phyloP scores from a whole-genome alignment of 2,329 filamentous ascomycete species.

The Penicillium sp. region DNA sequence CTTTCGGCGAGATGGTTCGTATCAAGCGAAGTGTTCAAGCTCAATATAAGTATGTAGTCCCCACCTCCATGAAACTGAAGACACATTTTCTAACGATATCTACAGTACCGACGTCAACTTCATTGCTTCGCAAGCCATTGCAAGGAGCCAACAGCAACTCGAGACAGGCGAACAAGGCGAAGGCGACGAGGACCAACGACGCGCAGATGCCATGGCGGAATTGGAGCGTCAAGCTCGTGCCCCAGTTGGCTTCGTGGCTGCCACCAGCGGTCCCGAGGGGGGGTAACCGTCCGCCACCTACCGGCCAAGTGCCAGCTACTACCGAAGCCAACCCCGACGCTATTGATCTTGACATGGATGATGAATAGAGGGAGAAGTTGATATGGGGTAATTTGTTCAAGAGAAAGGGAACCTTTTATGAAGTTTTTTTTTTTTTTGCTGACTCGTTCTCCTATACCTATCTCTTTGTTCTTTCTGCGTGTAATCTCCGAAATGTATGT shows the following conservation, averaged over 20 bases:
- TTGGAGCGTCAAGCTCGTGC: slow-evolving; percentile 85
- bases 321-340: slow-evolving; percentile 74
- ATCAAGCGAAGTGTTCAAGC: slow-evolving; percentile 97
- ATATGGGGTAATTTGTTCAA: not conserved
- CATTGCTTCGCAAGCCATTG: slow-evolving; percentile 91
- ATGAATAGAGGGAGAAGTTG: slow-evolving; percentile 24
- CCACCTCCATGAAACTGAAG: not conserved
- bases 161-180: slow-evolving; percentile 36
- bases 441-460: slow-evolving; percentile 10
- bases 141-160: slow-evolving; percentile 65
- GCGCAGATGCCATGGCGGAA: slow-evolving; percentile 81
- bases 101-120: slow-evolving; percentile 89
- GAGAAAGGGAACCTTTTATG: not conserved
- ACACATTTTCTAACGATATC: slow-evolving; percentile 33
- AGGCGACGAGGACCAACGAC: slow-evolving; percentile 46
- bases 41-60: slow-evolving; percentile 73
- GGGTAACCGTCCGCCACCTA: slow-evolving; percentile 51
- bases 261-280: slow-evolving; percentile 71
- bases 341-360: slow-evolving; percentile 66
- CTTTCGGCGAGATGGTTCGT: slow-evolving; percentile 97
- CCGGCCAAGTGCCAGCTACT: slow-evolving; percentile 29
- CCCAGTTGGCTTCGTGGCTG: slow-evolving; percentile 85
- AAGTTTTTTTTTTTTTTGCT: not conserved
- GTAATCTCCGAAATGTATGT: slow-evolving; percentile 8
- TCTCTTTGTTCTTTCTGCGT: slow-evolving; percentile 9